phyloP scores from a whole-genome alignment of 2,329 filamentous ascomycete genomes.

The Alternaria brassicae region DNA sequence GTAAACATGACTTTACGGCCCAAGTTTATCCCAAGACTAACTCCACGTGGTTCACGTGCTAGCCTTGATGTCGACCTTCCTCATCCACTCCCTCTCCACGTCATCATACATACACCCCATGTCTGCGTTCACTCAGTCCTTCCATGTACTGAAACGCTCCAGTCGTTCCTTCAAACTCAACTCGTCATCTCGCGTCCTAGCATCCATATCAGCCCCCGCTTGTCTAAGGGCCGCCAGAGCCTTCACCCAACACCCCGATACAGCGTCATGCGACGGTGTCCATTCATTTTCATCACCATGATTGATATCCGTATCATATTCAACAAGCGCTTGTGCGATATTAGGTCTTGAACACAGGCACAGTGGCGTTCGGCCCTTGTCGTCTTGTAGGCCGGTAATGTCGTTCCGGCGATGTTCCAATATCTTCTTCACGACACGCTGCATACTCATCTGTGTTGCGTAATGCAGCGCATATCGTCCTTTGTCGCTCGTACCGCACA shows the following conservation, averaged over 20 bases:
- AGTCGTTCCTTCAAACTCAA: neutral
- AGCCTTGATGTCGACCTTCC: neutral
- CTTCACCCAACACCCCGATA: slow-evolving; percentile 1
- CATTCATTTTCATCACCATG: neutral
- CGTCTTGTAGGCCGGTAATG: slow-evolving; percentile 15
- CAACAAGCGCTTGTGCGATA: neutral
- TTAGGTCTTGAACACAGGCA: neutral
- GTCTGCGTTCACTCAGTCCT: neutral
- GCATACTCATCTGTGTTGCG: slow-evolving; percentile 12
- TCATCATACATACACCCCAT: neutral
- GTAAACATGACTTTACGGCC: neutral
- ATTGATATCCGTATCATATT: neutral
- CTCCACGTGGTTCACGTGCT: neutral
- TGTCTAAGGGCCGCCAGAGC: neutral
- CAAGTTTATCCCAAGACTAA: too few species aligned
- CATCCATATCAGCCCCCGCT: neutral
- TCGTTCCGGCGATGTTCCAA: neutral
- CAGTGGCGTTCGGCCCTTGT: slow-evolving; percentile 2
- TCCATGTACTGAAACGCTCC: neutral
- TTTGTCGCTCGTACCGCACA: slow-evolving; percentile 1
- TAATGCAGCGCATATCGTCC: slow-evolving; percentile 21
- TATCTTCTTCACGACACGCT: neutral
- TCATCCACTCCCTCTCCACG: neutral
- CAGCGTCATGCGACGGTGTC: slow-evolving; percentile 5
- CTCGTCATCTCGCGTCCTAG: neutral